These are phyloP conservation scores for Hericium alpestre DNA, from an alignment of 768 basidiomycete species.

Conservation along the genomic window DNA sequence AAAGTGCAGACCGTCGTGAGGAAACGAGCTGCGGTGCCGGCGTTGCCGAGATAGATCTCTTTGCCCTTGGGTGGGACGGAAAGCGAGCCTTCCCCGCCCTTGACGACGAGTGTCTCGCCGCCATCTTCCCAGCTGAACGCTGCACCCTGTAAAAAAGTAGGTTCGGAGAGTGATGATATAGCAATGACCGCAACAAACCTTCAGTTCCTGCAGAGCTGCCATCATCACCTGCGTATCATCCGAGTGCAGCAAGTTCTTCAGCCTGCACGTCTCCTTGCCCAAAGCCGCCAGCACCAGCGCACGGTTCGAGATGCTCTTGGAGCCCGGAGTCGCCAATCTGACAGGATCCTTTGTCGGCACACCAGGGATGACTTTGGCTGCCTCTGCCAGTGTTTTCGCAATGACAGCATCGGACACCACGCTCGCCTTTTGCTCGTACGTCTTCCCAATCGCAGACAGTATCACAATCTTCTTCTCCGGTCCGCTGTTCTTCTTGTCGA, in stretches of 20 bases:
- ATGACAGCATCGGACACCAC: slow-evolving; percentile 76
- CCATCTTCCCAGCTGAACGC: slow-evolving; percentile 91
- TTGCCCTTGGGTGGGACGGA: slow-evolving; percentile 69
- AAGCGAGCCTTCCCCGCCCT: slow-evolving; percentile 76
- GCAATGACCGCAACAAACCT: slow-evolving; percentile 34
- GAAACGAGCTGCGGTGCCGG: slow-evolving; percentile 96
- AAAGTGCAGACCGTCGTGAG: slow-evolving; percentile 92
- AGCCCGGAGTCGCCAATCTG: slow-evolving; percentile 88
- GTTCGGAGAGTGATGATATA: neutral
- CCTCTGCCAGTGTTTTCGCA: slow-evolving; percentile 69
- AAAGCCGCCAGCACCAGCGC: slow-evolving; percentile 90
- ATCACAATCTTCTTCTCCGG: slow-evolving; percentile 89
- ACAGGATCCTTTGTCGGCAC: slow-evolving; percentile 40
- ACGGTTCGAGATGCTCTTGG: slow-evolving; percentile 93
- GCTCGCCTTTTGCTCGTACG: slow-evolving; percentile 85
- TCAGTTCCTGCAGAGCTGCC: slow-evolving; percentile 79
- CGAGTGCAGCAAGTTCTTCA: slow-evolving; percentile 88
- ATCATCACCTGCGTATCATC: slow-evolving; percentile 99
- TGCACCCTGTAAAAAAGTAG: slow-evolving; percentile 52
- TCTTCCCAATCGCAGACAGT: slow-evolving; percentile 82
- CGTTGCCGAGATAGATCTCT: slow-evolving; percentile 92
- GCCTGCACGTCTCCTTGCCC: slow-evolving; percentile 74
- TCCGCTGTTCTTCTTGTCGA: slow-evolving; percentile 98
- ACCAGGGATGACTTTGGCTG: slow-evolving; percentile 63
- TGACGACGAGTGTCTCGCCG: slow-evolving; percentile 88